Evolutionary conservation across 192 early-diverging fungal species (phyloP), one percentile per base, ranked within the genome.

Genomic region (Funneliformis geosporum): DNA sequence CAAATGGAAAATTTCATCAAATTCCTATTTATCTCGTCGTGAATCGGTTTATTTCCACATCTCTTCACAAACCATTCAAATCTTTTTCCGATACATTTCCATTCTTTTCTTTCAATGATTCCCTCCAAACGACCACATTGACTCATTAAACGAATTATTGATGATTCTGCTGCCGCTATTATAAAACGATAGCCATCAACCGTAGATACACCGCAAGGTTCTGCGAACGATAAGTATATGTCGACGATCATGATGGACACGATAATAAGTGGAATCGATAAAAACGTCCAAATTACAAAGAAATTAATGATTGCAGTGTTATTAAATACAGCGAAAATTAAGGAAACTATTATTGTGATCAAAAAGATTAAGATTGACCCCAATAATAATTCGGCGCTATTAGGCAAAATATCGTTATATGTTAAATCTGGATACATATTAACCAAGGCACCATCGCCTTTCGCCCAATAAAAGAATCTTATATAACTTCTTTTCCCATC

Each of bases 371-470:
- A 27, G 4, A 33, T 66, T 18, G 14, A 14, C 21, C 50, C 50
- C 4, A 66, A 66, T 0, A 66, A 66, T 6, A 66, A 33, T 11
- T 66, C 64, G 38, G n/a, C n/a, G 0, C 64, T 66, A 4, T 66
- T 66, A 5, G 64, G 64, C 4, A 16, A 21, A 66, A 33, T 66
- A 16, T 66, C 64, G 2, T 14, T 38, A 16, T 66, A 66, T 3
- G 2, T 12, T 16, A 33, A 27, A 4, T 66, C 64, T 11, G 75
- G 75, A 46, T 77, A 68, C 61, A 39, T 66, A 7, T 66, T 40
- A 38, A 77, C 21, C 5, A 77, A 66, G 10, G 27, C 12, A 12
- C 75, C 75, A 44, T 77, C 75, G 33, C 75, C 75, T 18, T 8
- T 33, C 1, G 75, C 75, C 62, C 75, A 77, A 16, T 7, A 39